A percentile compares a stretch with the other conserved stretches of the same genome.
phyloP scores from a whole-genome alignment of 1,284 basidiomycete species.

The Tilletia caries region DNA sequence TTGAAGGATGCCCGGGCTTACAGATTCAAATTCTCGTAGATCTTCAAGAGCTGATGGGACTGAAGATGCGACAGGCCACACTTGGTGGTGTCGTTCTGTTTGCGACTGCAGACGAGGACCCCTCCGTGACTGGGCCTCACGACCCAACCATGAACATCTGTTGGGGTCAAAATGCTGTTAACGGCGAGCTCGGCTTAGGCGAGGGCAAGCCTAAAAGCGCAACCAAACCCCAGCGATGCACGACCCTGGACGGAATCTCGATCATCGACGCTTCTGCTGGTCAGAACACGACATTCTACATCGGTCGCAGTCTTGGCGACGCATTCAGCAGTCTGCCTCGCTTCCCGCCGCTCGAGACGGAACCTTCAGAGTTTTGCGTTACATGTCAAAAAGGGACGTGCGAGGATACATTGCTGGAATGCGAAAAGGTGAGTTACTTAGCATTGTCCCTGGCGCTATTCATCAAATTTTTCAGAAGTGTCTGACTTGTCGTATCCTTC shows the following conservation, averaged over 20 bases:
- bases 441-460: too few species aligned
- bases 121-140: conserved; percentile 56
- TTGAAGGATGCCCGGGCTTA: background rate
- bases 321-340: conserved; percentile 44
- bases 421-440: conserved; percentile 50
- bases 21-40: conserved; percentile 17
- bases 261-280: conserved; percentile 77
- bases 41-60: conserved; percentile 45
- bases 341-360: conserved; percentile 60
- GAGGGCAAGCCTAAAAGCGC: conserved; percentile 76
- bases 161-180: conserved; percentile 72
- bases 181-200: conserved; percentile 79
- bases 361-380: conserved; percentile 68
- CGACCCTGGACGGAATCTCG: conserved; percentile 69
- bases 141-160: conserved; percentile 72
- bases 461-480: background rate
- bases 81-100: conserved; percentile 90
- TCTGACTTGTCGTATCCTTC: conserved; percentile 47
- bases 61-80: conserved; percentile 56
- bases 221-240: conserved; percentile 74
- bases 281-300: conserved; percentile 76
- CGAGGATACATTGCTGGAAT: conserved; percentile 44
- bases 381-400: conserved; percentile 68
- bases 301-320: conserved; percentile 63
- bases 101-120: conserved; percentile 66